Evolutionary conservation across 148 eudicot genomes (phyloP), one percentile per base, ranked within the genome.

Genomic region (Rhododendron kiyosumense): DNA sequence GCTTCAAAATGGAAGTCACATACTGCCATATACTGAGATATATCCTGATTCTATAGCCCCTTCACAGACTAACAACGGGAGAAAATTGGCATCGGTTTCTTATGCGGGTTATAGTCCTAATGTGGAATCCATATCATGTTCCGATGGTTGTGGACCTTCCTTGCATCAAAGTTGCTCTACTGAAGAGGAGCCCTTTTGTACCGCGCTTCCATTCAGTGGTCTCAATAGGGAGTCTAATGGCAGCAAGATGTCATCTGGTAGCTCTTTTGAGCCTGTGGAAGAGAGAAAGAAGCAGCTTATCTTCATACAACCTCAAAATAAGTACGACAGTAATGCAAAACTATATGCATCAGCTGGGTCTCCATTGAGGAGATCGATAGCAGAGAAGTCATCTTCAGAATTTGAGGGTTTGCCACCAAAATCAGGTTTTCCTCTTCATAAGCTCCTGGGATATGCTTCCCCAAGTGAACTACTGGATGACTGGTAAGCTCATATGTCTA

Each of bases 391-490:
- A 18, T 83, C 90, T 69, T 90, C 90, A 15, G 93, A 89, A 86
- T 88, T 88, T 30, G 85, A 92, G 91, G 89, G 90, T 85, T 46
- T 88, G 71, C 94, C 91, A 54, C 41, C 89, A 81, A 69, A 83
- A 59, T 80, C 89, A 57, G 91, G 84, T 84, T 92, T 93, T 7
- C 96, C 97, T 15, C 98, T 95, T 87, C 98, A 95, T 84, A 90
- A 87, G 91, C 97, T 96, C 36, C 91, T 95, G 96, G 99, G 99
- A n/a, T 94, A 94, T 87, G 83, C 94, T 63, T 92, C 97, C 24
- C 92, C 95, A 36, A 86, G 89, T 63, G 83, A 87, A 63, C 87
- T 94, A 83, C 82, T 92, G 34, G 43, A 63, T 12, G 84, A 54
- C 4, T 73, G 83, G 46, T 54, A 43, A 59, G 76, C 36, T 52